Conservation (phyloP, 148 eudicot genomes). For the Fagopyrum tataricum region DNA sequence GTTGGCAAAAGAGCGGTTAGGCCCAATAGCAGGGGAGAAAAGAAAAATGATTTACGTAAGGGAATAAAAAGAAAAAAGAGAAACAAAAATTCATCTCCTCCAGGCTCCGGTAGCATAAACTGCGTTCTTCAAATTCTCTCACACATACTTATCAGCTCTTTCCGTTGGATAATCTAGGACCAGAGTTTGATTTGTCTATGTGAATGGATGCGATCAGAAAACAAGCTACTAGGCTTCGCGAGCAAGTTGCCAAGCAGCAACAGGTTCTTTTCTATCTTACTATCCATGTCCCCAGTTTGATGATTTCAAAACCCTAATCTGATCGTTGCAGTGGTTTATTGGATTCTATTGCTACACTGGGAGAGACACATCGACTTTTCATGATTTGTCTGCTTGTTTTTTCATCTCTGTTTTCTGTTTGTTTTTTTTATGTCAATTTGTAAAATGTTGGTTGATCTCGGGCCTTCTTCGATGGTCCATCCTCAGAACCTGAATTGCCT, state of each 20-base stretch:
- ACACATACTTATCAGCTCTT: not conserved
- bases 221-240: constrained; percentile 51
- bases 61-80: not conserved
- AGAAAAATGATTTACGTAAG: not conserved
- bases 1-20: too few relatives aligned
- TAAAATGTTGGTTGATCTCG: constrained; percentile 1
- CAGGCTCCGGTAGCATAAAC: not conserved
- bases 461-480: not conserved
- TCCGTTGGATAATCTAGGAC: not conserved
- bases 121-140: not conserved
- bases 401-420: too few relatives aligned
- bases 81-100: not conserved
- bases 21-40: too few relatives aligned
- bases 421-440: too few relatives aligned
- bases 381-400: not conserved
- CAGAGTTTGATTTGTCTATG: not conserved
- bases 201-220: constrained; percentile 52
- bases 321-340: not conserved
- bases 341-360: not conserved
- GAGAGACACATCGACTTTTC: not conserved
- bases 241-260: constrained; percentile 51
- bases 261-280: constrained; percentile 21
- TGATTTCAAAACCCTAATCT: constrained; percentile 16
- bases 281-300: not conserved
- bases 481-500: not conserved